Evolutionary conservation across 2,329 filamentous ascomycete genomes (phyloP).

Genomic region (Didymella segeticola): DNA sequence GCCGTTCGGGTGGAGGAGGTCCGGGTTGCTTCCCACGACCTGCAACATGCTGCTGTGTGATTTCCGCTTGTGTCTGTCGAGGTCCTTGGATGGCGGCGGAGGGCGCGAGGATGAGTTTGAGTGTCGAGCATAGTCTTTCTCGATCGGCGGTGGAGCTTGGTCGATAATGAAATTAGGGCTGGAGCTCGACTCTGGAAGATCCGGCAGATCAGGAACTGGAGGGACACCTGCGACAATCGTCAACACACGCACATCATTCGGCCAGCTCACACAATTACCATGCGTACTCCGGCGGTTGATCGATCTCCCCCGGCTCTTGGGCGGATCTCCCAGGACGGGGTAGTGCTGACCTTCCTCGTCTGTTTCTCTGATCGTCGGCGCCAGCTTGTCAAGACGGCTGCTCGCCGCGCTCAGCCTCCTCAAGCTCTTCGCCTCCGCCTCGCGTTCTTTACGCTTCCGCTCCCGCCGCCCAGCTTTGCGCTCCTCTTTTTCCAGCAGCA

Average conservation of each 20-base stretch:
- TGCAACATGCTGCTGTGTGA: constrained; percentile 86
- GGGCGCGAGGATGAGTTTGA: constrained; percentile 80
- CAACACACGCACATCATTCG: constrained; percentile 14
- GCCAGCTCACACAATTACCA: constrained; percentile 30
- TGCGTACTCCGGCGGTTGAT: constrained; percentile 71
- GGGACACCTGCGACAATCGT: constrained; percentile 51
- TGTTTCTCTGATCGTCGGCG: constrained; percentile 77
- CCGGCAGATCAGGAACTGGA: constrained; percentile 71
- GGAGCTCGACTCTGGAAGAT: constrained; percentile 68
- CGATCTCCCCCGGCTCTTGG: constrained; percentile 76
- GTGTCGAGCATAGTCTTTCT: constrained; percentile 79
- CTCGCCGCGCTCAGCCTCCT: constrained; percentile 88
- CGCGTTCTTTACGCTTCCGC: constrained; percentile 82
- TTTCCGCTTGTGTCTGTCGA: constrained; percentile 61
- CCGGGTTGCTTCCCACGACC: constrained; percentile 74
- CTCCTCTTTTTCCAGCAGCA: constrained; percentile 92
- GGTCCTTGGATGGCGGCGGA: constrained; percentile 84
- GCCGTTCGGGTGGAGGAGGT: constrained; percentile 64
- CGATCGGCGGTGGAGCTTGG: constrained; percentile 71
- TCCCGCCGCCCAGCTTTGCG: constrained; percentile 83
- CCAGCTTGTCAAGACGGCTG: constrained; percentile 81
- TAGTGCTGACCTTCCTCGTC: constrained; percentile 72
- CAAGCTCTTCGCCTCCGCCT: constrained; percentile 79
- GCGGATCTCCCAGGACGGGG: constrained; percentile 59
- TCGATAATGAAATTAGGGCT: constrained; percentile 49